Conservation (phyloP, 768 basidiomycete species). For the Floccularia luteovirens region DNA sequence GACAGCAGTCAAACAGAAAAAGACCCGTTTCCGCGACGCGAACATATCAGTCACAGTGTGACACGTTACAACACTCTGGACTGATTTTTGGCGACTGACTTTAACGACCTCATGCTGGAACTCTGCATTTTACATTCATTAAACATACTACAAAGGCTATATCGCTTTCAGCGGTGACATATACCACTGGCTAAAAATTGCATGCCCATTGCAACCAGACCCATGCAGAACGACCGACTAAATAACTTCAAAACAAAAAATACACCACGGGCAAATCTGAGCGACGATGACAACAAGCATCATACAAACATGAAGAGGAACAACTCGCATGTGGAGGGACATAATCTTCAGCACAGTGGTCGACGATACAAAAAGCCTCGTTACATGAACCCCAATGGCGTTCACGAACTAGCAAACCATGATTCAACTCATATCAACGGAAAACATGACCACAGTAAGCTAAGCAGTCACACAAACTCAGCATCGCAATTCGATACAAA, state of each 20-base stretch:
- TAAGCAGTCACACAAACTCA: conserved; percentile 12
- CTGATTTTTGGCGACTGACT: no score
- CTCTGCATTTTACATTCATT: conserved; percentile 1
- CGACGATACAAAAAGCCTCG: conserved; percentile 25
- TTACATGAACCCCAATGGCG: conserved; percentile 10
- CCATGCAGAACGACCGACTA: no score
- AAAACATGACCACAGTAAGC: conserved; percentile 19
- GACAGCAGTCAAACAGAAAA: background rate
- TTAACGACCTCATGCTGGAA: no score
- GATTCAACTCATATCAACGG: conserved; percentile 37
- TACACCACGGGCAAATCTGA: conserved; percentile 25
- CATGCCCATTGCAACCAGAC: no score
- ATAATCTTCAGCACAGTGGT: conserved; percentile 13
- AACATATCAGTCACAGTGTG: conserved; percentile 1
- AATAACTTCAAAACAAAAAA: no score
- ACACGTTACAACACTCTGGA: no score
- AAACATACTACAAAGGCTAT: no score
- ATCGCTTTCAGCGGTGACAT: no score
- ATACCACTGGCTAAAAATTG: conserved; percentile 1
- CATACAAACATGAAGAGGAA: conserved; percentile 21
- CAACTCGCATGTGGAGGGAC: conserved; percentile 16
- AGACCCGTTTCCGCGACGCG: conserved; percentile 4
- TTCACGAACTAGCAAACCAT: conserved; percentile 19
- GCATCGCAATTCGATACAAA: conserved; percentile 41
- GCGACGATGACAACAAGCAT: conserved; percentile 39